Conservation (phyloP, 108 stramenopile genomes). For the Skeletonema grethae region DNA sequence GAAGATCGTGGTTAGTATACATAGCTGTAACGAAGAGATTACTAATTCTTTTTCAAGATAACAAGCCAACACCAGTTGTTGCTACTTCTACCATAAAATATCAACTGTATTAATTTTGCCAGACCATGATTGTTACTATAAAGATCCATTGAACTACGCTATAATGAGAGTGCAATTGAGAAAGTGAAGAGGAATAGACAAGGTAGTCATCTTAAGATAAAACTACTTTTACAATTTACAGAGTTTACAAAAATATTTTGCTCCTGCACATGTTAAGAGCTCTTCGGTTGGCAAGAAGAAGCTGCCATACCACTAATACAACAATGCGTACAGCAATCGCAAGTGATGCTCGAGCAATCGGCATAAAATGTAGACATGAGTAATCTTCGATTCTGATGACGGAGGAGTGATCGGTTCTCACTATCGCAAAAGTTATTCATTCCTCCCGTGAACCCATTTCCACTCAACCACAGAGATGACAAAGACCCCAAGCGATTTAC, state of each 20-base stretch:
- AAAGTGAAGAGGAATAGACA: neutral
- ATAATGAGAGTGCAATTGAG: neutral
- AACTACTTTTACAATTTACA: neutral
- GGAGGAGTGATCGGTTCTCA: neutral
- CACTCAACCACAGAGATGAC: neutral
- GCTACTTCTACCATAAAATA: neutral
- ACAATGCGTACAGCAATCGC: constrained; percentile 1
- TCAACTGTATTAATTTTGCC: neutral
- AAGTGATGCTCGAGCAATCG: neutral
- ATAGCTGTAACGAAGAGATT: too few relatives aligned
- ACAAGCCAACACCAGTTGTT: neutral
- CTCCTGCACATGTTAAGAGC: neutral
- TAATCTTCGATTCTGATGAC: neutral
- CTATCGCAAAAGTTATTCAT: neutral
- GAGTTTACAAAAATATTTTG: too few relatives aligned
- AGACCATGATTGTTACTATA: neutral
- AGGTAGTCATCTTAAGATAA: neutral
- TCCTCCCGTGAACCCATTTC: neutral
- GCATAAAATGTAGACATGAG: neutral
- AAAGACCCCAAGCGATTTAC: neutral
- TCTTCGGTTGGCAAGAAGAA: neutral
- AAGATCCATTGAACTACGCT: neutral
- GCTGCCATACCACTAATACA: neutral
- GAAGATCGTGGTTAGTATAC: neutral
- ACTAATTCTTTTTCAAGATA: too few relatives aligned